Conservation (phyloP, 805 yeast species). For the Schwanniomyces polymorphus region DNA sequence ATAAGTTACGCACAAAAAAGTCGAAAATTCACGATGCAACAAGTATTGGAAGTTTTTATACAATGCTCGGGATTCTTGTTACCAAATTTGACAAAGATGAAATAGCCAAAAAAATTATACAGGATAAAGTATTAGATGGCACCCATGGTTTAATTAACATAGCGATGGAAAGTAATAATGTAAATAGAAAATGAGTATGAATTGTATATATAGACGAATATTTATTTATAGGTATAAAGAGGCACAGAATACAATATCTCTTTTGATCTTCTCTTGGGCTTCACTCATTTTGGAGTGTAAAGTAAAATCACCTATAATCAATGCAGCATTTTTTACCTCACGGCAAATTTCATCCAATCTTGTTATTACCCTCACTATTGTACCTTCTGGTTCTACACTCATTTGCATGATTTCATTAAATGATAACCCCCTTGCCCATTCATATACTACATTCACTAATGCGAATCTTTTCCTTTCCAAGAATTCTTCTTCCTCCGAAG, state of each 20-base stretch:
- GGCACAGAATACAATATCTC: slow-evolving; percentile 97
- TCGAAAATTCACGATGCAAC: slow-evolving; percentile 18
- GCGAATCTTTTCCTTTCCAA: slow-evolving; percentile 84
- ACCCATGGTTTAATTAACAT: slow-evolving; percentile 28
- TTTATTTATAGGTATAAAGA: slow-evolving; percentile 69
- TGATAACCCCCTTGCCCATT: slow-evolving; percentile 94
- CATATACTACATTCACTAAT: slow-evolving; percentile 89
- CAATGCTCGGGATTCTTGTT: slow-evolving; percentile 35
- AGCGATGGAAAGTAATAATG: slow-evolving; percentile 7
- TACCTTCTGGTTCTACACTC: slow-evolving; percentile 92
- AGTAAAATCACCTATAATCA: slow-evolving; percentile 91
- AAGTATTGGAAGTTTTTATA: slow-evolving; percentile 35
- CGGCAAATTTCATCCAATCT: slow-evolving; percentile 93
- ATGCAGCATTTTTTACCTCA: slow-evolving; percentile 89
- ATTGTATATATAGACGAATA: neutral
- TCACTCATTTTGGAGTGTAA: slow-evolving; percentile 85
- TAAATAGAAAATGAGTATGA: neutral
- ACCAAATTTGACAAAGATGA: slow-evolving; percentile 25
- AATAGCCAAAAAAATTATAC: slow-evolving; percentile 18
- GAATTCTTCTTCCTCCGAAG: slow-evolving; percentile 84
- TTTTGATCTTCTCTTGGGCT: slow-evolving; percentile 92
- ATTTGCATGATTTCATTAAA: slow-evolving; percentile 89
- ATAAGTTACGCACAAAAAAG: slow-evolving; percentile 7
- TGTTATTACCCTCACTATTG: slow-evolving; percentile 93
- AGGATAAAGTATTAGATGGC: slow-evolving; percentile 26